Evolutionary conservation across 2,329 filamentous ascomycete species (phyloP), one percentile per base, ranked within the genome.

Genomic region (Leptographium procerum): DNA sequence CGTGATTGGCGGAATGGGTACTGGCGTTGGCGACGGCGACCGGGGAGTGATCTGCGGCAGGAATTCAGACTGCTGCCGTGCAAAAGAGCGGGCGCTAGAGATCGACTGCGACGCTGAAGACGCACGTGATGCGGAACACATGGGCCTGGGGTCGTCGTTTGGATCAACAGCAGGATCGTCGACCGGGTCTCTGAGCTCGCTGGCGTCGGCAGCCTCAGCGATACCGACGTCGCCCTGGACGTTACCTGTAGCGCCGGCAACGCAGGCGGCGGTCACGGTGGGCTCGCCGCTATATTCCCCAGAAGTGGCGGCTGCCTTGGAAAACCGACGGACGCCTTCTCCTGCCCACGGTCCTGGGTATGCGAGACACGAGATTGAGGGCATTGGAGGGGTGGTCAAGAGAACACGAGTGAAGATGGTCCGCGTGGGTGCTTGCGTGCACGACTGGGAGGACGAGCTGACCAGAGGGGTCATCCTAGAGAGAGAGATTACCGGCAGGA

Each of bases 41-140:
- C 86, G 92, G 65, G 91, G 91, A 33, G 90, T 96, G 16, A 85
- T 89, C 62, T 97, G 91, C 68, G 91, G 90, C 0, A 83, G 89
- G n/a, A 86, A 85, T 47, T 74, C 75, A n/a, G 70, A 77, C 40
- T 97, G 91, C 71, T 80, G 91, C n/a, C 87, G 84, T 1, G 86
- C 87, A 7, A 80, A 84, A 60, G 84, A 88, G 64, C 85, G 89
- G 34, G 89, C 94, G 70, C 84, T 92, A 57, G 90, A 96, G 68
- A 86, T 87, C 4, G 90, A 94, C 68, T 92, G 88, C 67, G 88
- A 91, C 68, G 86, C 86, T n/a, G 86, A 88, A 59, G 88, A 91
- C 64, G 80, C 83, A 5, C 77, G 80, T 1, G 78, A 82, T 7
- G 71, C 75, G 10, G 69, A 70, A 60, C 55, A 61, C 52, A 62